Conservation (phyloP, 1,284 basidiomycete species). For the Tetrapyrgos nigripes region DNA sequence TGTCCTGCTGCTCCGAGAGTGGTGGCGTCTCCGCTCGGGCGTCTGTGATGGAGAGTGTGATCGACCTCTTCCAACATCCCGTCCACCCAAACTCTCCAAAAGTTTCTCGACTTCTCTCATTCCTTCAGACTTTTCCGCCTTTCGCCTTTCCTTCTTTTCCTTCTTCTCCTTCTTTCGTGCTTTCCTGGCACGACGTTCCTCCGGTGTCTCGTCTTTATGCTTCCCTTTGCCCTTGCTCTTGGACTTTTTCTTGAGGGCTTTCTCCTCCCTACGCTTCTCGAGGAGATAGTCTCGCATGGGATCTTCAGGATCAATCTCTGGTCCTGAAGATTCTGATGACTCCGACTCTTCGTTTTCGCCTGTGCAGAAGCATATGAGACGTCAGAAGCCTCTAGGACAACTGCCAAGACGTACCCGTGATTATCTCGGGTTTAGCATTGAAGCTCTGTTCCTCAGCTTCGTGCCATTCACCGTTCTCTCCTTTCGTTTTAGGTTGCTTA, state of each 20-base stretch:
- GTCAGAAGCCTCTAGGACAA: slow-evolving; percentile 1
- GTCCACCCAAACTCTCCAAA: slow-evolving; percentile 49
- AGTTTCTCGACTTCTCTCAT: slow-evolving; percentile 60
- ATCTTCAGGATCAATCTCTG: slow-evolving; percentile 91
- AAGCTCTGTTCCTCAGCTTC: slow-evolving; percentile 86
- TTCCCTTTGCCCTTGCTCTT: slow-evolving; percentile 72
- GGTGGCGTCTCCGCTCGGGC: slow-evolving; percentile 25
- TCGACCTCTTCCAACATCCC: slow-evolving; percentile 21
- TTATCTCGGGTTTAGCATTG: slow-evolving; percentile 81
- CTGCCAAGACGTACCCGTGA: slow-evolving; percentile 63
- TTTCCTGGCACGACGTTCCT: slow-evolving; percentile 34
- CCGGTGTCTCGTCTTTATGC: slow-evolving; percentile 55
- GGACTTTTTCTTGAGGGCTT: slow-evolving; percentile 66
- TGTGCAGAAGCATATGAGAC: slow-evolving; percentile 11
- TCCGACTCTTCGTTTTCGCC: slow-evolving; percentile 54
- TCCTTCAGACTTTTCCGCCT: slow-evolving; percentile 47
- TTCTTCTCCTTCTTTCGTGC: slow-evolving; percentile 52
- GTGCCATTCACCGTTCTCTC: slow-evolving; percentile 86
- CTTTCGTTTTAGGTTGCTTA: slow-evolving; percentile 84
- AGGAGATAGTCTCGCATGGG: slow-evolving; percentile 95
- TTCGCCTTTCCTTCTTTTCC: slow-evolving; percentile 47
- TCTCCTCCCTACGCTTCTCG: slow-evolving; percentile 72
- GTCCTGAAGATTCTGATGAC: slow-evolving; percentile 69
- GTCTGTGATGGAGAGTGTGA: slow-evolving; percentile 22
- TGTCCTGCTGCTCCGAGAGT: slow-evolving; percentile 33